Conservation (phyloP, 345 rosid species). For the Eucalyptus tenuipes region DNA sequence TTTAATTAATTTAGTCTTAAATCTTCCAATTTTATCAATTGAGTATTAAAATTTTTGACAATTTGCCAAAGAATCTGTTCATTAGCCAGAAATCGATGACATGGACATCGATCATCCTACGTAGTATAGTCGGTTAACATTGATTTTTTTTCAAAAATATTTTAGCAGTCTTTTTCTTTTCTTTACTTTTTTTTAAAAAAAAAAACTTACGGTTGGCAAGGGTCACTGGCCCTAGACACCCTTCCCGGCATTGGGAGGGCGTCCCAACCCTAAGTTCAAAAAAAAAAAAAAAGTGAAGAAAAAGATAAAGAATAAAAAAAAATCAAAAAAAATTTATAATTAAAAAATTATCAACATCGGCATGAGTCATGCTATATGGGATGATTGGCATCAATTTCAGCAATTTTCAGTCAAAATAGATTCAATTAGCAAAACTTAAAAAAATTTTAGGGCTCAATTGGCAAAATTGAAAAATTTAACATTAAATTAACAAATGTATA, state of each 20-base stretch:
- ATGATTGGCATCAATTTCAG: accelerated
- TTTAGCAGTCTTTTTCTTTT: accelerated
- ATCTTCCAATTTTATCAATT: too few relatives aligned
- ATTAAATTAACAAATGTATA: background rate
- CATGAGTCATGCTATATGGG: accelerated
- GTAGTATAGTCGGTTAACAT: accelerated
- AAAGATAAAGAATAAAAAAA: too few relatives aligned
- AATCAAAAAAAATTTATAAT: too few relatives aligned
- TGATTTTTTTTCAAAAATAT: too few relatives aligned
- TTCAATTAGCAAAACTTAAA: too few relatives aligned
- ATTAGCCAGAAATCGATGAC: accelerated
- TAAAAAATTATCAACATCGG: accelerated
- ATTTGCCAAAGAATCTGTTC: accelerated
- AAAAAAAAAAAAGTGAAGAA: too few relatives aligned
- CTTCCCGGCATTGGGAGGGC: accelerated
- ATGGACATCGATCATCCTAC: background rate
- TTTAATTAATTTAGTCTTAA: too few relatives aligned
- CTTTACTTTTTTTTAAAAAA: too few relatives aligned
- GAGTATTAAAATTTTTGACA: too few relatives aligned
- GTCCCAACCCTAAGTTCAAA: accelerated
- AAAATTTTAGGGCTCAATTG: accelerated
- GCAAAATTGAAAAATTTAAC: accelerated
- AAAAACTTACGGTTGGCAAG: background rate
- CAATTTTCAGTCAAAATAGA: accelerated
- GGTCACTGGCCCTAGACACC: background rate